phyloP scores from a whole-genome alignment of 805 yeast genomes.

The Kockiozyma suomiensis region DNA sequence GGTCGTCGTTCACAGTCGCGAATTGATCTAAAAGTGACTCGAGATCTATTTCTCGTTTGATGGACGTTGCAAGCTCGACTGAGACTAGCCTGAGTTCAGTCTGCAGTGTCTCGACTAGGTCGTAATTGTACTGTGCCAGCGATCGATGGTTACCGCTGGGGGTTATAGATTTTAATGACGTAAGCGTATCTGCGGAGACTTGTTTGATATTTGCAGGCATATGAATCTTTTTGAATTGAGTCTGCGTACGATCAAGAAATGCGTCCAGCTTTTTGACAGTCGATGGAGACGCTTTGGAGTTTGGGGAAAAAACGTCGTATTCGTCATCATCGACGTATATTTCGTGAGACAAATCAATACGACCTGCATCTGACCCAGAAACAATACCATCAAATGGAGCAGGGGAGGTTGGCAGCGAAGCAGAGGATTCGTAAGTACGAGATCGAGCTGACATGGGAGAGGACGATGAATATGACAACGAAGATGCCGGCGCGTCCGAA shows the following conservation, averaged over 20 bases:
- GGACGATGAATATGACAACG: neutral
- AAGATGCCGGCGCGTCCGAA: neutral
- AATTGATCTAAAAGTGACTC: conserved; percentile 29
- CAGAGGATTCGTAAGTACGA: neutral
- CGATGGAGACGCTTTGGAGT: neutral
- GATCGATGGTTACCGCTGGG: neutral
- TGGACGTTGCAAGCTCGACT: conserved; percentile 31
- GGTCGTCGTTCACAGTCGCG: conserved; percentile 24
- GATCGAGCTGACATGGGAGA: conserved; percentile 8
- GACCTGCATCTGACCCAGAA: neutral
- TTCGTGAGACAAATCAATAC: neutral
- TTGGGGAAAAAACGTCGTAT: neutral
- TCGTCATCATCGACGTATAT: conserved; percentile 12
- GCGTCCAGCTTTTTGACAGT: conserved; percentile 7
- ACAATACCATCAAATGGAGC: neutral
- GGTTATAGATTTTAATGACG: conserved; percentile 17
- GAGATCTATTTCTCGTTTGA: conserved; percentile 33
- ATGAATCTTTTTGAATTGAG: conserved; percentile 17
- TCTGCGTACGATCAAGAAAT: conserved; percentile 22
- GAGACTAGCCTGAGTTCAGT: conserved; percentile 29
- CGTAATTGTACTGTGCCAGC: conserved; percentile 16
- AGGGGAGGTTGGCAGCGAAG: conserved; percentile 5
- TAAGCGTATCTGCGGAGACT: conserved; percentile 21
- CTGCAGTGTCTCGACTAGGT: conserved; percentile 25
- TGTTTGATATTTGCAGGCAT: conserved; percentile 20